phyloP scores from a whole-genome alignment of 148 eudicot genomes.

The Simmondsia chinensis region DNA sequence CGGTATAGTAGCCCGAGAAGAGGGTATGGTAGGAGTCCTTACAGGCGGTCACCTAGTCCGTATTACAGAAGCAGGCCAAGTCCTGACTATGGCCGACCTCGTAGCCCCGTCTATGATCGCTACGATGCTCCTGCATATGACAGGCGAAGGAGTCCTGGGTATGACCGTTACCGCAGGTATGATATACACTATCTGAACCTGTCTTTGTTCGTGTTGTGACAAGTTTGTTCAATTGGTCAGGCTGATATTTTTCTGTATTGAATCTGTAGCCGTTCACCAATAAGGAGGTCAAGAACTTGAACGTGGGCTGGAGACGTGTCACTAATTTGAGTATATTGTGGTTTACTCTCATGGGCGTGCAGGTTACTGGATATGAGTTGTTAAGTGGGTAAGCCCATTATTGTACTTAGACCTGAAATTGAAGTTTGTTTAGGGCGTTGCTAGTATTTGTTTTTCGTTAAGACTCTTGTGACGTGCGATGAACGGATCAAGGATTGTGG shows the following conservation, averaged over 20 bases:
- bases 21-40: conserved; percentile 57
- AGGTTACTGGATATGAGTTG: too few species aligned
- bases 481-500: too few species aligned
- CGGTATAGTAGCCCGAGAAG: conserved; percentile 50
- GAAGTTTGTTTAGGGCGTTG: too few species aligned
- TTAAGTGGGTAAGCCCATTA: too few species aligned
- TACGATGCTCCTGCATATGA: conserved; percentile 43
- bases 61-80: conserved; percentile 45
- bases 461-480: too few species aligned
- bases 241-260: background rate
- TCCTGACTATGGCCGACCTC: conserved; percentile 69
- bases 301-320: too few species aligned
- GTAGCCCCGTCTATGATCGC: conserved; percentile 57
- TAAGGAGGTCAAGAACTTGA: conserved; percentile 50
- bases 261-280: conserved; percentile 59
- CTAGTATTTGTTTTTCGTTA: too few species aligned
- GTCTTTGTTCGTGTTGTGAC: background rate
- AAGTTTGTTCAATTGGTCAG: background rate
- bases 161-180: conserved; percentile 63
- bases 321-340: too few species aligned
- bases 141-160: conserved; percentile 33
- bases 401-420: too few species aligned
- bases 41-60: conserved; percentile 74
- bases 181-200: background rate
- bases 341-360: too few species aligned